Base-by-base conservation (phyloP, 2,329 filamentous ascomycete genomes). In the Fusarium nurragi region DNA sequence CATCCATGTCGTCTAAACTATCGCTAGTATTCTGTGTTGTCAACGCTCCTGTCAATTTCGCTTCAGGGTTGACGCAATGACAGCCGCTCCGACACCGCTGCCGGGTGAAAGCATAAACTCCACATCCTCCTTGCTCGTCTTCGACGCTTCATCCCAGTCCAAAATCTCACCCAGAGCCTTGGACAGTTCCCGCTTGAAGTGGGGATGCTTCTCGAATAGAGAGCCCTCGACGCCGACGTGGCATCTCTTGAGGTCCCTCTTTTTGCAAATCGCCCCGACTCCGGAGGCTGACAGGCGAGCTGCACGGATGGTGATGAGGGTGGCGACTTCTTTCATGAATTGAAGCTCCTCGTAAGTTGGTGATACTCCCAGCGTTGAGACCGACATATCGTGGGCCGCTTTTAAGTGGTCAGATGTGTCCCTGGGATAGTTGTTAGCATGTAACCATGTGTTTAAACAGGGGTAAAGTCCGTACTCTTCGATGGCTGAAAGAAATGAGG, bases 141-240 rank as follows among this genome's bases (percentile, higher is more conserved):
- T 1, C 0, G 54, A 16, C 2, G 1, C 2, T 0, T 18, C 12
- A 1, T 40, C 22, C 10, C 40, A 48, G 3, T 14, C 28, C 7
- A 57, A 22, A 0, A 99, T 97, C 83, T 99, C 95, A 47, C 92
- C 88, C 41, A 99, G 85, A n/a, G 94, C 95, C 76, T 89, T 84
- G 4, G 95, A 94, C 51, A 94, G 92, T 49, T 94, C 90, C 48
- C 88, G 85, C 84, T 97, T 97, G 86, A 99, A 99, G 80, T 97
- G 92, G 7, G 95, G 95, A 80, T 98, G 98, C 77, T 98, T 98
- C 84, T 97, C 97, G 83, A 99, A 98, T 53, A 99, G 93, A 16
- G 92, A 97, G 26, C 95, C 95, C 74, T 99, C 95, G 37, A 95
- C 95, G 71, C 95, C 95, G 26, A 98, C 95, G 77, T 98, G 94